These are phyloP conservation scores for Penicillium nordicum DNA, from an alignment of 2,329 filamentous ascomycete species.

Conservation along the genomic window DNA sequence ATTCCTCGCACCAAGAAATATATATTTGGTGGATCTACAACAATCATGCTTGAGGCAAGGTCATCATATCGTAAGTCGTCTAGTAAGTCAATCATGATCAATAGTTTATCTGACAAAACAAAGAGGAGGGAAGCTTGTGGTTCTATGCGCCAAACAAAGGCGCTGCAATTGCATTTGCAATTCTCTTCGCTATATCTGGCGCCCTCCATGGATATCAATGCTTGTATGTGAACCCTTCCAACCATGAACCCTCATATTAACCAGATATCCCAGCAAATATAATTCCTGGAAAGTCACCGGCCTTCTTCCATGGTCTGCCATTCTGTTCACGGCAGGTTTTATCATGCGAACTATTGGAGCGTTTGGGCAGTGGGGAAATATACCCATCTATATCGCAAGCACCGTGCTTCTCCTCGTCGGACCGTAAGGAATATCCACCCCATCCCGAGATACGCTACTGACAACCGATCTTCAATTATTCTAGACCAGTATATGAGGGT, in stretches of 20 bases:
- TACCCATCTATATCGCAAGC: conserved; percentile 39
- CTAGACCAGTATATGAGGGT: conserved; percentile 41
- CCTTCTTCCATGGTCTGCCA: conserved; percentile 41
- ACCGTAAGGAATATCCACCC: conserved; percentile 28
- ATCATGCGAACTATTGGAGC: conserved; percentile 36
- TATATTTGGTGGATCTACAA: no score
- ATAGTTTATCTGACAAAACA: no score
- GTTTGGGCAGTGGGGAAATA: conserved; percentile 36
- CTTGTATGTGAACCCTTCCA: conserved; percentile 22
- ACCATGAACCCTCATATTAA: background rate
- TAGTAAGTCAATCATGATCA: no score
- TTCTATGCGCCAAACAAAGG: conserved; percentile 40
- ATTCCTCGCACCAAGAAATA: background rate
- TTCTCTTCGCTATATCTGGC: conserved; percentile 40
- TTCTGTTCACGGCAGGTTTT: conserved; percentile 41
- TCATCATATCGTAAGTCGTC: no score
- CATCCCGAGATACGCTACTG: background rate
- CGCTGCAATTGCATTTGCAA: conserved; percentile 40
- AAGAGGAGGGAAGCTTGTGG: conserved; percentile 38
- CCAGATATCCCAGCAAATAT: conserved; percentile 31
- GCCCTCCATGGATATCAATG: conserved; percentile 40
- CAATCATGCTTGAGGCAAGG: no score
- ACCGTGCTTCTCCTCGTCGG: conserved; percentile 32
- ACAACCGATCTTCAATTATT: background rate
- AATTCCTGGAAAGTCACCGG: conserved; percentile 43